Conservation (phyloP, 179 eudicot genomes). For the Beta corolliflora region DNA sequence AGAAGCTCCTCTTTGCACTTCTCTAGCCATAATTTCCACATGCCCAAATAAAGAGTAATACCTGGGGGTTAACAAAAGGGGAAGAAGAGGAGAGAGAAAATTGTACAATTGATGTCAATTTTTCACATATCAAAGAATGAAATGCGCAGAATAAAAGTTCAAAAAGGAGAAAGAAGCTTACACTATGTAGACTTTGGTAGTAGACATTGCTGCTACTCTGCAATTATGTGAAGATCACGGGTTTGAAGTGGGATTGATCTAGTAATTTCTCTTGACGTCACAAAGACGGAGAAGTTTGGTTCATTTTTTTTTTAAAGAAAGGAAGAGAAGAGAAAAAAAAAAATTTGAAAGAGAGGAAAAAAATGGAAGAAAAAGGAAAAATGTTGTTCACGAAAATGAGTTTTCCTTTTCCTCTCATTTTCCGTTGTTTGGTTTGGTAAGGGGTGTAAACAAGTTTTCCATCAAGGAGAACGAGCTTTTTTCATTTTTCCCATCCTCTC, state of each 20-base stretch:
- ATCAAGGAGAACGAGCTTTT: no score
- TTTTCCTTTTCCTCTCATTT: no score
- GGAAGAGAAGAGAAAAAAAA: no score
- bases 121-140: neutral
- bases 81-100: neutral
- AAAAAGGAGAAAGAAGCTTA: slow-evolving; percentile 15
- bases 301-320: no score
- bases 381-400: no score
- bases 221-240: neutral
- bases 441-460: no score
- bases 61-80: slow-evolving; percentile 21
- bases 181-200: slow-evolving; percentile 36
- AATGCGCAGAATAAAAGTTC: neutral
- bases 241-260: neutral
- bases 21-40: slow-evolving; percentile 64
- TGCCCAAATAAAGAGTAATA: slow-evolving; percentile 59
- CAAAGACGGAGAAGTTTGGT: no score
- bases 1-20: slow-evolving; percentile 57
- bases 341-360: no score
- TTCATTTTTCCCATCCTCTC: no score
- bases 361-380: no score
- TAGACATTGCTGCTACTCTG: slow-evolving; percentile 24
- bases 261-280: no score
- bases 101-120: neutral
- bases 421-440: no score